Evolutionary conservation across 2,329 filamentous ascomycete species (phyloP), one percentile per base, ranked within the genome.

Genomic region (Fusarium sp.): DNA sequence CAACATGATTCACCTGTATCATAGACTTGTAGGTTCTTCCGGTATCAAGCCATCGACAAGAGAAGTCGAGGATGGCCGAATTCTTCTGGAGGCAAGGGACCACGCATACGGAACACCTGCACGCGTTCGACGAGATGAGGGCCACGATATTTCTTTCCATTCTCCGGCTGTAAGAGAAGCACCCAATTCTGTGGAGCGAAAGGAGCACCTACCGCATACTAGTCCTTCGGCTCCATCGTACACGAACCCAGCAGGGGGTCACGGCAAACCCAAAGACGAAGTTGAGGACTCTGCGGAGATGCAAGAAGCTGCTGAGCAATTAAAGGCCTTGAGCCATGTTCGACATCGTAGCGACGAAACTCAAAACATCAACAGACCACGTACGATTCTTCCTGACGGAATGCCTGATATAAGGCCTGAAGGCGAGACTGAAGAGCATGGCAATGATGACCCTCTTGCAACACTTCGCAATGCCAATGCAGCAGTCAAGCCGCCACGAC

Each of bases 231-330:
- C 65, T 9, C 60, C 60, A 3, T 33, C 70, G 12, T 79, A 73
- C 42, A 66, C 74, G 27, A 53, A 77, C 35, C 57, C 66, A 6
- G 57, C 71, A 30, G 60, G 62, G 14, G 48, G 65, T 7, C 72
- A 77, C 3, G 67, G 69, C 18, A 81, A 82, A 56, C 66, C 78
- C 4, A 82, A 81, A 60, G 76, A 80, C 14, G 80, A 81, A 17
- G 79, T 79, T 9, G 89, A 90, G 74, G 89, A 91, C 61, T 89
- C 89, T n/a, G 89, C 87, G 12, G 89, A 91, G 79, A 91, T 91
- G 88, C 88, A 91, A 72, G 88, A 91, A 78, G 89, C 89, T 23
- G 89, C 89, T 7, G 89, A 91, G 75, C 89, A 91, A 77, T 83
- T 91, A 9, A 91, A 91, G 74, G 89, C 89, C 3, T 78, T 91